These are phyloP conservation scores for Hanseniaspora uvarum DNA, from an alignment of 1,139 yeast genomes.

Conservation along the genomic window DNA sequence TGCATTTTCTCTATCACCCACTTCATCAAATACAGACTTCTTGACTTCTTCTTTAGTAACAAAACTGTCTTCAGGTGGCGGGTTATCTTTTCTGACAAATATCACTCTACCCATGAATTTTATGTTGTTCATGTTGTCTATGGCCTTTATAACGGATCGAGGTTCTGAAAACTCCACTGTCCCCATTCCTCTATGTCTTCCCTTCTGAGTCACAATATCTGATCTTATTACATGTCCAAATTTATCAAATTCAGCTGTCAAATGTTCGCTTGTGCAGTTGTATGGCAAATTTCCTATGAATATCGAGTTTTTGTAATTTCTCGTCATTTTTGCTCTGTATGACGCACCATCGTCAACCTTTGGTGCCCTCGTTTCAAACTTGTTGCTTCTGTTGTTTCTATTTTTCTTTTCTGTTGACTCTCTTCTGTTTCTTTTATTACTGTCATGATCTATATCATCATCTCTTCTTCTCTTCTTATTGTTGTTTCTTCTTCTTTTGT, in stretches of 20 bases:
- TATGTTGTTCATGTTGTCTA: constrained; percentile 57
- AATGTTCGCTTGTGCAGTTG: constrained; percentile 48
- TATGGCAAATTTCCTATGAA: constrained; percentile 69
- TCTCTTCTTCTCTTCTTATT: constrained; percentile 10
- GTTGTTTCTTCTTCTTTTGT: constrained; percentile 19
- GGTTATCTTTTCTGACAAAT: constrained; percentile 81
- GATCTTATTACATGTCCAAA: constrained; percentile 75
- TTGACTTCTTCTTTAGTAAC: not conserved
- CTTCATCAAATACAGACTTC: constrained; percentile 5
- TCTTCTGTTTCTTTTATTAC: constrained; percentile 3
- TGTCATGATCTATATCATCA: not conserved
- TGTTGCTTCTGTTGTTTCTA: constrained; percentile 17
- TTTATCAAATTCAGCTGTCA: constrained; percentile 47
- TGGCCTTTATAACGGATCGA: constrained; percentile 67
- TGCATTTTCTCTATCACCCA: constrained; percentile 19
- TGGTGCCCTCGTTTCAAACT: constrained; percentile 22
- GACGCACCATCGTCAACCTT: constrained; percentile 21
- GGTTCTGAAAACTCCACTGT: constrained; percentile 73
- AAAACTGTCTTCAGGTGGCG: constrained; percentile 45
- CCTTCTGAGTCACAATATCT: constrained; percentile 73
- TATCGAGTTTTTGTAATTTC: constrained; percentile 60
- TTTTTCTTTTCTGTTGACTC: constrained; percentile 25
- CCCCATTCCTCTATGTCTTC: constrained; percentile 85
- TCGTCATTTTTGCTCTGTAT: constrained; percentile 39
- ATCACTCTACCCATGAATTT: constrained; percentile 68